phyloP scores from a whole-genome alignment of 2,329 filamentous ascomycete genomes.

The Aspergillus arachidicola region DNA sequence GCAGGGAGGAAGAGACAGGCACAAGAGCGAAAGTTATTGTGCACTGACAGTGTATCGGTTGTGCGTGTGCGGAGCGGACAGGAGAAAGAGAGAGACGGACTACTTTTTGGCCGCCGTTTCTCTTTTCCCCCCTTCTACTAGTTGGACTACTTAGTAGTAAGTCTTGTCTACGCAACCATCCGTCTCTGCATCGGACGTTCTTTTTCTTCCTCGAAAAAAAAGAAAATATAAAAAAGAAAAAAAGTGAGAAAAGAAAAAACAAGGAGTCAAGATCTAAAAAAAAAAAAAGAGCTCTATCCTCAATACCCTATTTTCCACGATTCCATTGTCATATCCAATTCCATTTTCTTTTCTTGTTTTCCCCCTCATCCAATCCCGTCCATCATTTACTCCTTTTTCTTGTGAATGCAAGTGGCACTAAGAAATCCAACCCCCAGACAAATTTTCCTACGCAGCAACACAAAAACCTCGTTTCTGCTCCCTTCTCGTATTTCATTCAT shows the following conservation, averaged over 20 bases:
- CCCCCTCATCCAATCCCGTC: conserved; percentile 11
- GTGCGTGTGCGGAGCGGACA: conserved; percentile 17
- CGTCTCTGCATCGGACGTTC: conserved; percentile 14
- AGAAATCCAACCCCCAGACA: conserved; percentile 5
- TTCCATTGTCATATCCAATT: conserved; percentile 6
- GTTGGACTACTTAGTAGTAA: not conserved
- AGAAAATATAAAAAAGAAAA: conserved; percentile 12
- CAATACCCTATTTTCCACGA: not conserved
- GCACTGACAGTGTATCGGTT: not conserved
- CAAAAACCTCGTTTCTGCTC: conserved; percentile 6
- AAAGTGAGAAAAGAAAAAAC: conserved; percentile 3
- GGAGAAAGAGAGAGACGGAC: conserved; percentile 3
- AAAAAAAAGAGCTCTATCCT: not conserved
- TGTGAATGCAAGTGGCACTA: conserved; percentile 13
- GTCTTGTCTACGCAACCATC: conserved; percentile 27
- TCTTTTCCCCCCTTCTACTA: conserved; percentile 12
- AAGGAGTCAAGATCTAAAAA: conserved; percentile 1
- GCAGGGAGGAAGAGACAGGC: not conserved
- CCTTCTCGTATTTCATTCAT: not conserved
- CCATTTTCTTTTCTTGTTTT: conserved; percentile 11
- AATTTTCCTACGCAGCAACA: conserved; percentile 8
- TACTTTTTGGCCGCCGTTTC: conserved; percentile 15
- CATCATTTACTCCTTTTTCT: conserved; percentile 16
- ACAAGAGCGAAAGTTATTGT: not conserved
- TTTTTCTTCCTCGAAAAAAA: conserved; percentile 12